These are phyloP conservation scores for Candida yuanshanica DNA, from an alignment of 805 yeast genomes.

Conservation along the genomic window DNA sequence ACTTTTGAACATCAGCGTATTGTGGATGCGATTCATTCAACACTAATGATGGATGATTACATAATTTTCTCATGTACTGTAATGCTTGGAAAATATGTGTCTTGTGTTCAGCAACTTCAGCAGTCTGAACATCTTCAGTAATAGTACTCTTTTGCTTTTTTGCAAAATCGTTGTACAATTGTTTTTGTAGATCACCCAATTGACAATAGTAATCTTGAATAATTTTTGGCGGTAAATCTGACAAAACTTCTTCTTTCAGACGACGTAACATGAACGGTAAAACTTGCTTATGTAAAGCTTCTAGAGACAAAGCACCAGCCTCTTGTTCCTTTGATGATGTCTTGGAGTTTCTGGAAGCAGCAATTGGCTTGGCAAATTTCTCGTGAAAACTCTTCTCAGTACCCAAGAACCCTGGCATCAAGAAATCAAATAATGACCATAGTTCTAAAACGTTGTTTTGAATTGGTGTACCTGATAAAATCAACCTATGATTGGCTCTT, in stretches of 20 bases:
- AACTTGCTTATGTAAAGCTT: constrained; percentile 93
- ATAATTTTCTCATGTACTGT: constrained; percentile 93
- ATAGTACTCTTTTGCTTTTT: constrained; percentile 74
- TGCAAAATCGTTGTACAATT: constrained; percentile 84
- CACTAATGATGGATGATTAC: constrained; percentile 94
- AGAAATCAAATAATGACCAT: constrained; percentile 95
- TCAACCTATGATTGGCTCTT: constrained; percentile 82
- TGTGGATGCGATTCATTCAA: constrained; percentile 81
- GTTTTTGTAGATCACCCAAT: constrained; percentile 82
- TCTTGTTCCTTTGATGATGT: constrained; percentile 92
- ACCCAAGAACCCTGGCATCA: constrained; percentile 98
- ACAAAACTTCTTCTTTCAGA: constrained; percentile 89
- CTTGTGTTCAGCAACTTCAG: constrained; percentile 48
- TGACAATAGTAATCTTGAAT: constrained; percentile 98
- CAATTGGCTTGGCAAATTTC: constrained; percentile 95
- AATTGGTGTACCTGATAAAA: constrained; percentile 95
- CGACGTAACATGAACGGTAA: constrained; percentile 95
- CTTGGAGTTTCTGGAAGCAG: constrained; percentile 85
- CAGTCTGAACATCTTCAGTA: constrained; percentile 51
- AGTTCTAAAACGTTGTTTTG: constrained; percentile 94
- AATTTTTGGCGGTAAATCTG: constrained; percentile 96
- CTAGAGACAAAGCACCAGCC: constrained; percentile 92
- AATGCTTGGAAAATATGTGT: constrained; percentile 96
- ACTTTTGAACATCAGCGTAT: constrained; percentile 56
- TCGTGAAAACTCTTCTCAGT: constrained; percentile 92